Conservation (phyloP, 73 alveolate species). For the Paramecium primaurelia region DNA sequence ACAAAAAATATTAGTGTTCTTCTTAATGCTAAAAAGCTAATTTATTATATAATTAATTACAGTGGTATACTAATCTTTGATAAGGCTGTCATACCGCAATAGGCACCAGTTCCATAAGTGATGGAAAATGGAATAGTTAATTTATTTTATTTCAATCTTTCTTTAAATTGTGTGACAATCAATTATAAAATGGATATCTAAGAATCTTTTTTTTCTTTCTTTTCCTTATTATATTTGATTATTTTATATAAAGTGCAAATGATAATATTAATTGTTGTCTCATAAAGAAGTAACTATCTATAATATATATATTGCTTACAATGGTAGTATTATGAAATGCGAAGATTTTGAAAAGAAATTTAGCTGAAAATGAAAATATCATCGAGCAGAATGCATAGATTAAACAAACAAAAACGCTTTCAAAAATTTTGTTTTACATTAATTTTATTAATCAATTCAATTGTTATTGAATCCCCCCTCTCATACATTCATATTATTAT, state of each 20-base stretch:
- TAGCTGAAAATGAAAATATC: neutral
- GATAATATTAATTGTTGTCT: constrained; percentile 10
- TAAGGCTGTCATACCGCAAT: constrained; percentile 19
- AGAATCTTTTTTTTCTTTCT: neutral
- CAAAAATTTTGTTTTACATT: neutral
- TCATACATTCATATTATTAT: neutral
- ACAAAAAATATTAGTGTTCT: constrained; percentile 17
- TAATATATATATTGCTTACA: neutral
- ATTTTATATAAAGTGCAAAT: neutral
- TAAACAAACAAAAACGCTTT: neutral
- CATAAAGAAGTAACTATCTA: constrained; percentile 15
- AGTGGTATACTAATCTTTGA: neutral
- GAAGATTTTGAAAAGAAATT: neutral
- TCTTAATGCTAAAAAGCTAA: constrained; percentile 4
- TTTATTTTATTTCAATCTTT: neutral
- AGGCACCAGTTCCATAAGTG: neutral
- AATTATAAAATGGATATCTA: neutral
- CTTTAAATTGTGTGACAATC: neutral
- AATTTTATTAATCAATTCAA: neutral
- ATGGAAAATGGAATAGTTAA: constrained; percentile 13
- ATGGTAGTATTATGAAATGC: constrained; percentile 27
- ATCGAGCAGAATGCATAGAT: neutral
- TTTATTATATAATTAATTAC: neutral
- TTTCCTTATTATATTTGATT: neutral
- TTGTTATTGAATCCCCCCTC: neutral